A percentile compares a stretch with the other conserved stretches of the same genome.
Conservation (phyloP, 306 rosid species). For the Cucurbita moschata region DNA sequence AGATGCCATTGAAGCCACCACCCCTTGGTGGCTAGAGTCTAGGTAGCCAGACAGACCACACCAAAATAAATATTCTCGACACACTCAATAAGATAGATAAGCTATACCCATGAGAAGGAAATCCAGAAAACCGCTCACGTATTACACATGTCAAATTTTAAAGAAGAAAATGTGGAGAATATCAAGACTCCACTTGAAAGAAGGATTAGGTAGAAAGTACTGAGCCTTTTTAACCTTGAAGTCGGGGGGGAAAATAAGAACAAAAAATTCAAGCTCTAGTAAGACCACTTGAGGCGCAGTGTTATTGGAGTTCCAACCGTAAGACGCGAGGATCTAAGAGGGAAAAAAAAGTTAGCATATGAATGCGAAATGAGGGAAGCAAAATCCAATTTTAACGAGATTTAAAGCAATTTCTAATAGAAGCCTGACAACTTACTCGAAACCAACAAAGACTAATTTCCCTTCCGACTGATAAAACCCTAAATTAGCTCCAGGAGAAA, state of each 20-base stretch:
- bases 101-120: constrained; percentile 13
- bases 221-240: not conserved
- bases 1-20: constrained; percentile 76
- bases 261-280: not conserved
- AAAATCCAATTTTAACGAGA: not conserved
- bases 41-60: constrained; percentile 66
- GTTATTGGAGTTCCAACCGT: not conserved
- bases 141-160: constrained; percentile 7
- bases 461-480: constrained; percentile 1
- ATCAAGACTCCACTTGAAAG: constrained; percentile 2
- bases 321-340: not conserved
- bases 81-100: constrained; percentile 20
- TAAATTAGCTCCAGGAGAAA: not conserved
- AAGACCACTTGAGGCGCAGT: not conserved
- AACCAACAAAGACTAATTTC: not conserved
- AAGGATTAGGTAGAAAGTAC: not conserved
- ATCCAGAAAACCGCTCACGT: constrained; percentile 1
- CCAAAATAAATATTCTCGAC: constrained; percentile 16
- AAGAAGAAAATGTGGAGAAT: not conserved
- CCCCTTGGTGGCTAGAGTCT: constrained; percentile 59
- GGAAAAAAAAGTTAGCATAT: not conserved
- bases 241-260: not conserved
- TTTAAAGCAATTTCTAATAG: not conserved
- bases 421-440: not conserved
- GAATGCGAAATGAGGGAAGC: not conserved